These are phyloP conservation scores for Aspergillus thermomutatus DNA, from an alignment of 2,329 filamentous ascomycete species.

Conservation along the genomic window DNA sequence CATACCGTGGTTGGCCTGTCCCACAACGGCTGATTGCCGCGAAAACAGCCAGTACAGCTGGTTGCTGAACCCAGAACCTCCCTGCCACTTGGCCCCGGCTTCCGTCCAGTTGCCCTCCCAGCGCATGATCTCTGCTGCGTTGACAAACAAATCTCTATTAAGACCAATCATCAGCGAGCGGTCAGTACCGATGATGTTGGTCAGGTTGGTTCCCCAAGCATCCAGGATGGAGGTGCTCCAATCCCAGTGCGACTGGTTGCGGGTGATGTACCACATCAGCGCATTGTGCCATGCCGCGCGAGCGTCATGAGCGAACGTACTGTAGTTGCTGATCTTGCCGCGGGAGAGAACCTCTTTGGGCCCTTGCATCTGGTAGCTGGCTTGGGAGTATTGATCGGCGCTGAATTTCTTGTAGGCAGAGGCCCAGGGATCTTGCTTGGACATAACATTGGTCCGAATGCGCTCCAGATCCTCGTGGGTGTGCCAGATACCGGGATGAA, in stretches of 20 bases:
- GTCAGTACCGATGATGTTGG: slow-evolving; percentile 15
- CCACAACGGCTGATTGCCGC: slow-evolving; percentile 36
- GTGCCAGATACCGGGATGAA: slow-evolving; percentile 25
- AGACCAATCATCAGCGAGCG: slow-evolving; percentile 37
- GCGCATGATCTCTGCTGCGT: slow-evolving; percentile 46
- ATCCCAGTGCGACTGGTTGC: slow-evolving; percentile 34
- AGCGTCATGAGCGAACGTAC: slow-evolving; percentile 33
- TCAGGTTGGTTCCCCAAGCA: slow-evolving; percentile 17
- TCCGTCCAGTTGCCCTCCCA: slow-evolving; percentile 44
- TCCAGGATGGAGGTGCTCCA: slow-evolving; percentile 36
- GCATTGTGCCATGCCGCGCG: slow-evolving; percentile 42
- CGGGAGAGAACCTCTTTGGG: slow-evolving; percentile 13
- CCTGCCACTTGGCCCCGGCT: slow-evolving; percentile 30
- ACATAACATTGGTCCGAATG: slow-evolving; percentile 13
- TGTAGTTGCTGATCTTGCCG: slow-evolving; percentile 36
- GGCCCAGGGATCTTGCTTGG: slow-evolving; percentile 22
- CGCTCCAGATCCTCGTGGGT: slow-evolving; percentile 21
- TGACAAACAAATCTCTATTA: slow-evolving; percentile 41
- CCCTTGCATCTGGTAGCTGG: slow-evolving; percentile 12
- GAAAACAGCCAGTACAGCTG: slow-evolving; percentile 44
- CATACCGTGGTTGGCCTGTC: slow-evolving; percentile 45
- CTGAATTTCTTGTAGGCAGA: slow-evolving; percentile 32
- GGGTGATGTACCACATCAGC: slow-evolving; percentile 45
- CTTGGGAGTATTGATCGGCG: slow-evolving; percentile 23
- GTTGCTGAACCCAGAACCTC: slow-evolving; percentile 36